phyloP scores from a whole-genome alignment of 225 moss, liverwort and hornwort species.

The Anthoceros angustus region DNA sequence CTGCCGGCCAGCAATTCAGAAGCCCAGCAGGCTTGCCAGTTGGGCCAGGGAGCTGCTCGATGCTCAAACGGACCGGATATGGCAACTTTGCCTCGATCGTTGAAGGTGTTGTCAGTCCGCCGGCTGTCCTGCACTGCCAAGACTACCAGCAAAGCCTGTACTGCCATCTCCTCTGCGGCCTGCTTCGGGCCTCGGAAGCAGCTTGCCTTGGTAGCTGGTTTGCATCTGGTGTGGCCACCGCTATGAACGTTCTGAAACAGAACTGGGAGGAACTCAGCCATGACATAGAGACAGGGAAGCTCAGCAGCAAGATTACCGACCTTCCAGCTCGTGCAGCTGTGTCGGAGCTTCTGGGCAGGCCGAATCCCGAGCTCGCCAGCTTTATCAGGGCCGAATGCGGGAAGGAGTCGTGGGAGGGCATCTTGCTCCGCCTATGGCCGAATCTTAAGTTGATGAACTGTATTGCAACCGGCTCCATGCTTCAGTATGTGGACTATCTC shows the following conservation, averaged over 20 bases:
- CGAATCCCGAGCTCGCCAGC: constrained; percentile 5
- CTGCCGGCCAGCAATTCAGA: background rate
- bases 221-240: background rate
- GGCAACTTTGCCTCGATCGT: background rate
- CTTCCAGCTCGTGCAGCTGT: background rate
- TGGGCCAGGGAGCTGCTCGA: background rate
- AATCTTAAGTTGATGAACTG: background rate
- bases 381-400: constrained; percentile 2
- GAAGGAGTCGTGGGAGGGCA: constrained; percentile 6
- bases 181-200: background rate
- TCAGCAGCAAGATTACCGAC: background rate
- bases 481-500: constrained; percentile 1
- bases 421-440: constrained; percentile 8
- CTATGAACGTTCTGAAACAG: background rate
- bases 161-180: constrained; percentile 11
- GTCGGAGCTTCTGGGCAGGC: background rate
- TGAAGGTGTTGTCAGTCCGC: constrained; percentile 19
- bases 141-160: constrained; percentile 4
- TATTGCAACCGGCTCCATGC: background rate
- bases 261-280: constrained; percentile 1
- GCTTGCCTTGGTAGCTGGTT: background rate
- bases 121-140: background rate
- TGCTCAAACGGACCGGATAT: background rate
- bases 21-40: background rate
- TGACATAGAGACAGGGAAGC: constrained; percentile 7